phyloP scores from a whole-genome alignment of 1,284 basidiomycete species.

The Ganoderma meredithae region DNA sequence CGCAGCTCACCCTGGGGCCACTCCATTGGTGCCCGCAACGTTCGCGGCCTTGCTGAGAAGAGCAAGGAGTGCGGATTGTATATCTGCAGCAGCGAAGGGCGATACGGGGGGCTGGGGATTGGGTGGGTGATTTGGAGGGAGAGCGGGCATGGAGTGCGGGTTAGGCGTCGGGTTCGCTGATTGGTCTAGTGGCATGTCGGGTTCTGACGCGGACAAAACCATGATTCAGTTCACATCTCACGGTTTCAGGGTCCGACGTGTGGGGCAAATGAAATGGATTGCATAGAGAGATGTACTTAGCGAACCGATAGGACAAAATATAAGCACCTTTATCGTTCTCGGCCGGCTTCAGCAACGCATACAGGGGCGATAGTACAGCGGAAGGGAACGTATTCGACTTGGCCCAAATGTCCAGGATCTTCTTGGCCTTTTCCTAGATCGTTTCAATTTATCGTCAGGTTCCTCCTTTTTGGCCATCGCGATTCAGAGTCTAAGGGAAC shows the following conservation, averaged over 20 bases:
- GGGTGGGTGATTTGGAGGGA: constrained; percentile 37
- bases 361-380: constrained; percentile 69
- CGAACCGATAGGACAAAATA: constrained; percentile 67
- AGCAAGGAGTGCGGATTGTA: constrained; percentile 71
- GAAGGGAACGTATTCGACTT: constrained; percentile 87
- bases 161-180: constrained; percentile 34
- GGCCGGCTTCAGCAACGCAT: constrained; percentile 67
- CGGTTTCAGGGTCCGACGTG: constrained; percentile 45
- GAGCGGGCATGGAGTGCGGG: constrained; percentile 20
- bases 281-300: constrained; percentile 78
- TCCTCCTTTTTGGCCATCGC: constrained; percentile 21
- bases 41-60: constrained; percentile 69
- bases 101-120: constrained; percentile 41
- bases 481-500: constrained; percentile 13
- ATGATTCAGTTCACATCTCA: constrained; percentile 75
- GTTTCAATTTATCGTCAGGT: constrained; percentile 46
- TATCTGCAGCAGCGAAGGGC: constrained; percentile 44
- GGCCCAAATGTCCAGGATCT: constrained; percentile 94
- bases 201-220: constrained; percentile 68
- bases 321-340: constrained; percentile 80
- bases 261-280: constrained; percentile 59
- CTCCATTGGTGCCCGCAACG: constrained; percentile 23
- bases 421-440: constrained; percentile 90
- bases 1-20: constrained; percentile 12
- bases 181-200: constrained; percentile 50